phyloP scores from a whole-genome alignment of 768 basidiomycete genomes.

The Lepiota venenata region DNA sequence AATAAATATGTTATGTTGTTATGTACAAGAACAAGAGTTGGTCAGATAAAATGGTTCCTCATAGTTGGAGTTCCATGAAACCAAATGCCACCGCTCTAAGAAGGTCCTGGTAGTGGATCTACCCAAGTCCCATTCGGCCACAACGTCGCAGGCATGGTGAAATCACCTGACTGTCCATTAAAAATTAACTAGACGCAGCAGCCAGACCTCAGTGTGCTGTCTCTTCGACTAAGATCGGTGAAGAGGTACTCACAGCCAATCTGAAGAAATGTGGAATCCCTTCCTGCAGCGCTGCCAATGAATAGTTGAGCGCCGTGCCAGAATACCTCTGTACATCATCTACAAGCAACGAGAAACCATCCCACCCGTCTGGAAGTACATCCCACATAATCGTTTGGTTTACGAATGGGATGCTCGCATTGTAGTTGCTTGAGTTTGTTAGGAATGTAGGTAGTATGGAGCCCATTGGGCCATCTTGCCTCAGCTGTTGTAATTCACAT shows the following conservation, averaged over 20 bases:
- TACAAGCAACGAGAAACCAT: slow-evolving; percentile 76
- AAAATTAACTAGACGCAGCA: slow-evolving; percentile 41
- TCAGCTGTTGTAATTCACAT: slow-evolving; percentile 43
- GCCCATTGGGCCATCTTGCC: slow-evolving; percentile 67
- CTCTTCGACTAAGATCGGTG: slow-evolving; percentile 1
- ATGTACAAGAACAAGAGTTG: too few species aligned
- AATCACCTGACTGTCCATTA: slow-evolving; percentile 57
- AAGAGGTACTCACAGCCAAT: slow-evolving; percentile 56
- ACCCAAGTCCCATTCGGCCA: slow-evolving; percentile 84
- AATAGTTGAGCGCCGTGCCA: slow-evolving; percentile 69
- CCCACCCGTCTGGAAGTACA: slow-evolving; percentile 53
- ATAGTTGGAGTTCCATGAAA: too few species aligned
- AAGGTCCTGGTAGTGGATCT: slow-evolving; percentile 68
- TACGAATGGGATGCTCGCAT: slow-evolving; percentile 46
- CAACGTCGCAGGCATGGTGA: slow-evolving; percentile 72
- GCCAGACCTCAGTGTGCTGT: slow-evolving; percentile 1
- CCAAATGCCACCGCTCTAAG: slow-evolving; percentile 21
- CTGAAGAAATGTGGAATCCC: slow-evolving; percentile 75
- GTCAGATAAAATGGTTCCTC: too few species aligned
- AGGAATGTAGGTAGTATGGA: slow-evolving; percentile 67
- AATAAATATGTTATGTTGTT: too few species aligned
- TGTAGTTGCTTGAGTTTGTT: slow-evolving; percentile 71
- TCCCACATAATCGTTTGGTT: slow-evolving; percentile 61
- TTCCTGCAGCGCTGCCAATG: slow-evolving; percentile 57
- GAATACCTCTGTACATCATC: slow-evolving; percentile 82